These are phyloP conservation scores for Pseudogymnoascus verrucosus DNA, from an alignment of 2,329 filamentous ascomycete species.

Conservation along the genomic window DNA sequence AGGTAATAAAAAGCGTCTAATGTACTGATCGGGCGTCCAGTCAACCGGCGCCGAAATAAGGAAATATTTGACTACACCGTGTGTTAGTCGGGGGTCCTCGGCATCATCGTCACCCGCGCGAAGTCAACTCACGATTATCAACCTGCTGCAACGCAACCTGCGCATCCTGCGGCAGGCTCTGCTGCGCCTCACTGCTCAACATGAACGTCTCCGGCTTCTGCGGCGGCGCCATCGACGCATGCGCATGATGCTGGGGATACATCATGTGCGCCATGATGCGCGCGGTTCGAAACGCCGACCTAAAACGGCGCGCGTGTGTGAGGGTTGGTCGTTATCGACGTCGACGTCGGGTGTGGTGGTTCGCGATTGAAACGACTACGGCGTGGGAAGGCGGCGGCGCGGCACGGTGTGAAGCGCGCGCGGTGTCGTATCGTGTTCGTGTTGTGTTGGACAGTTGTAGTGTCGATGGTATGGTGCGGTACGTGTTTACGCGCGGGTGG, in stretches of 20 bases:
- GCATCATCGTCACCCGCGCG: conserved; percentile 15
- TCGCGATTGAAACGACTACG: conserved; percentile 23
- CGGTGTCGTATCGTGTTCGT: neutral
- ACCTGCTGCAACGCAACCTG: conserved; percentile 97
- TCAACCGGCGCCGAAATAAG: conserved; percentile 97
- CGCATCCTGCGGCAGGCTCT: conserved; percentile 90
- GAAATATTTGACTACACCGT: conserved; percentile 87
- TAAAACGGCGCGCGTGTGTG: conserved; percentile 12
- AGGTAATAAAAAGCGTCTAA: conserved; percentile 86
- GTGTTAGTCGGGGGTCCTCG: conserved; percentile 15
- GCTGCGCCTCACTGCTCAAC: conserved; percentile 93
- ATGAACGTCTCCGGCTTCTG: conserved; percentile 99
- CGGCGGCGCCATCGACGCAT: conserved; percentile 73
- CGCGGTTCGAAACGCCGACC: conserved; percentile 24
- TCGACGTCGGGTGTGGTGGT: conserved; percentile 8
- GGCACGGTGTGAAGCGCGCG: conserved; percentile 12
- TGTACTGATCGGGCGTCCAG: conserved; percentile 95
- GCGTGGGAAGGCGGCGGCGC: conserved; percentile 18
- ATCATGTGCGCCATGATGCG: conserved; percentile 41
- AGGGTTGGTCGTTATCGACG: conserved; percentile 15
- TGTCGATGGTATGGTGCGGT: conserved; percentile 13
- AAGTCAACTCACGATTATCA: conserved; percentile 73
- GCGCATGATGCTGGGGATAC: conserved; percentile 61
- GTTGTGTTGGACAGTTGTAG: neutral
- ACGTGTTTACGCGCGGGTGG: conserved; percentile 20